Conservation (phyloP, 2,329 filamentous ascomycete genomes). For the Blastomyces silverae region DNA sequence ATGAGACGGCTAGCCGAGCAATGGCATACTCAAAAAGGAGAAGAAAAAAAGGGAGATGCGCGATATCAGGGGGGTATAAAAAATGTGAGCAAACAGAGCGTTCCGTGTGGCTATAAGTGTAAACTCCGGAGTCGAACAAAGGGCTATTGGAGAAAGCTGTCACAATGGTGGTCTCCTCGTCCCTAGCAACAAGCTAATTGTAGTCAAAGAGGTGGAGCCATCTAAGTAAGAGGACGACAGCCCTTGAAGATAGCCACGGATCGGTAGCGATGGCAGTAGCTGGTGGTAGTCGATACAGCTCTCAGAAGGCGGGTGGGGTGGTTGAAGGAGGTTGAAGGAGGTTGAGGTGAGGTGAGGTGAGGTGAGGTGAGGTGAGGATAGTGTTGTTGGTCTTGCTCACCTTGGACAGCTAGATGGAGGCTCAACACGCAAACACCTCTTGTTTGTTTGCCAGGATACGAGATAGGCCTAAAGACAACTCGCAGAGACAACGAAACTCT, state of each 20-base stretch:
- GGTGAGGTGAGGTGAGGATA: conserved; percentile 2
- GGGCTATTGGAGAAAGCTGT: neutral
- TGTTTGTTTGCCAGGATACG: neutral
- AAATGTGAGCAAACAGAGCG: neutral
- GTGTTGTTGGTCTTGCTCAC: conserved; percentile 5
- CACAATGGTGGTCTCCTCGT: neutral
- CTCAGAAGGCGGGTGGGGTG: neutral
- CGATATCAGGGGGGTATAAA: neutral
- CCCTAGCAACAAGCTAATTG: conserved; percentile 2
- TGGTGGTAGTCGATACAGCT: neutral
- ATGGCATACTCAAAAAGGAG: conserved; percentile 32
- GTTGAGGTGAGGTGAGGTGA: conserved; percentile 2
- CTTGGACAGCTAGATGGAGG: conserved; percentile 1
- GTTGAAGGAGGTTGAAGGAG: neutral
- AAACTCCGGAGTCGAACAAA: conserved; percentile 1
- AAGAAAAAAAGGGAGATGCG: neutral
- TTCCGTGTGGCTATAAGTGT: neutral
- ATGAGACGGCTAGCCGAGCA: conserved; percentile 31
- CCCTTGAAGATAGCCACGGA: conserved; percentile 1
- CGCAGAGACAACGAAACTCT: neutral
- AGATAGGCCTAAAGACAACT: neutral
- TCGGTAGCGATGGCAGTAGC: neutral
- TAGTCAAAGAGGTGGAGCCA: neutral
- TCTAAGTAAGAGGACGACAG: conserved; percentile 7
- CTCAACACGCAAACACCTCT: neutral